Conservation (phyloP, 202 grass and related monocot genomes). For the Musa balbisiana region DNA sequence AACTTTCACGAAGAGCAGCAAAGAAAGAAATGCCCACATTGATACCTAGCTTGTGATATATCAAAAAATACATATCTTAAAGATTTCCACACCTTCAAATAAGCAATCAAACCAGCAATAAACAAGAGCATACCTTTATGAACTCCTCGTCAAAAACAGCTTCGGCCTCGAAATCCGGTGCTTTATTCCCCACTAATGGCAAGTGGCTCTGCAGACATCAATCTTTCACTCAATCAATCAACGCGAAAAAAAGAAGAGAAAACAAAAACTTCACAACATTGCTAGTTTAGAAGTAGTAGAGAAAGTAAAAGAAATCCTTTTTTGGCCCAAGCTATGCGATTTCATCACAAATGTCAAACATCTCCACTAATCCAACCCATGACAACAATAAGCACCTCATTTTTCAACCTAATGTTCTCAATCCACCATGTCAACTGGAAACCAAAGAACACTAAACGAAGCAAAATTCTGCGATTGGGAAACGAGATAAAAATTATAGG, state of each 20-base stretch:
- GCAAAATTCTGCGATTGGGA: neutral
- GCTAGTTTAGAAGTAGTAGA: too few relatives aligned
- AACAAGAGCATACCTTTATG: conserved; percentile 43
- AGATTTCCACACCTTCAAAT: neutral
- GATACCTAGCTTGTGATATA: neutral
- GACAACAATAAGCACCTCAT: neutral
- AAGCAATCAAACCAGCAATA: neutral
- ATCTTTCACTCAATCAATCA: conserved; percentile 1
- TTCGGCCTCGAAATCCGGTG: conserved; percentile 70
- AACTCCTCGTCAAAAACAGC: conserved; percentile 80
- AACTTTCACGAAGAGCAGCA: too few relatives aligned
- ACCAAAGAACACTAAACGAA: neutral
- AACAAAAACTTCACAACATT: too few relatives aligned
- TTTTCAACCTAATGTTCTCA: neutral
- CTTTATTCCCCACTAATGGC: conserved; percentile 60
- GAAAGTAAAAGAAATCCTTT: too few relatives aligned
- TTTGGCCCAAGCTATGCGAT: too few relatives aligned
- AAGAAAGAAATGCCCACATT: too few relatives aligned
- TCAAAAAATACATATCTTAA: neutral
- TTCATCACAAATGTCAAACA: too few relatives aligned
- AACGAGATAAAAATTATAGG: neutral
- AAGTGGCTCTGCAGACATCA: conserved; percentile 32
- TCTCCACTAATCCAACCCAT: neutral
- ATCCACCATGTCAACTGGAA: neutral
- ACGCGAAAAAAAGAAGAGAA: neutral